A percentile compares a stretch with the other conserved stretches of the same genome.
Evolutionary conservation across 2,329 filamentous ascomycete genomes (phyloP).

Genomic region (Hypoxylon sp.): DNA sequence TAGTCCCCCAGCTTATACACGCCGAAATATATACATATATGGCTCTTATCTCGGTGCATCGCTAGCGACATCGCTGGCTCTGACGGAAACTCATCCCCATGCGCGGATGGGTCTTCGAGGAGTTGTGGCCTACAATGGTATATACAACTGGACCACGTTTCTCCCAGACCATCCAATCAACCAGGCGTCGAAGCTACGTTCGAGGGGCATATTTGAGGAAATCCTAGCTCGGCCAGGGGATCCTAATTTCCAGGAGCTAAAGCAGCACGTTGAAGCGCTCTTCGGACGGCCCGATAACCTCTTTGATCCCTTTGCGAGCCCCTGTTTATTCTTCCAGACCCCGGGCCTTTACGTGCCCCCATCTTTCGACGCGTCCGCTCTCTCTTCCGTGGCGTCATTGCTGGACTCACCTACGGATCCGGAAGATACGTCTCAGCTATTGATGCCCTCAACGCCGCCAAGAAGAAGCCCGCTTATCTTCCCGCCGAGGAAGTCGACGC

Average conservation of each 20-base stretch:
- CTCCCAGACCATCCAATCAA: constrained; percentile 67
- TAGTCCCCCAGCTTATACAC: constrained; percentile 53
- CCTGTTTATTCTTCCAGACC: constrained; percentile 71
- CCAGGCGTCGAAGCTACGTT: constrained; percentile 41
- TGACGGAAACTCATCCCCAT: constrained; percentile 67
- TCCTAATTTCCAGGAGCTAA: constrained; percentile 57
- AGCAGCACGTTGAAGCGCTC: constrained; percentile 57
- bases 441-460: constrained; percentile 20
- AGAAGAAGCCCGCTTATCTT: constrained; percentile 60
- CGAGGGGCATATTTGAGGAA: constrained; percentile 40
- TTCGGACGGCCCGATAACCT: constrained; percentile 65
- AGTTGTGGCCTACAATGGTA: constrained; percentile 70
- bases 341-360: constrained; percentile 63
- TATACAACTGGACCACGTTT: constrained; percentile 76
- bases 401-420: constrained; percentile 43
- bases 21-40: constrained; percentile 65
- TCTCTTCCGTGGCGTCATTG: constrained; percentile 46
- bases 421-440: constrained; percentile 13
- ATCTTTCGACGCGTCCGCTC: constrained; percentile 59
- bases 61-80: constrained; percentile 69
- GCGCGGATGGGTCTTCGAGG: constrained; percentile 65
- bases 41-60: constrained; percentile 72
- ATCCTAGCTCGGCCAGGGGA: constrained; percentile 49
- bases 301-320: constrained; percentile 73
- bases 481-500: constrained; percentile 63